Conservation (phyloP, 1,284 basidiomycete genomes). For the Sporisorium sorghi region DNA sequence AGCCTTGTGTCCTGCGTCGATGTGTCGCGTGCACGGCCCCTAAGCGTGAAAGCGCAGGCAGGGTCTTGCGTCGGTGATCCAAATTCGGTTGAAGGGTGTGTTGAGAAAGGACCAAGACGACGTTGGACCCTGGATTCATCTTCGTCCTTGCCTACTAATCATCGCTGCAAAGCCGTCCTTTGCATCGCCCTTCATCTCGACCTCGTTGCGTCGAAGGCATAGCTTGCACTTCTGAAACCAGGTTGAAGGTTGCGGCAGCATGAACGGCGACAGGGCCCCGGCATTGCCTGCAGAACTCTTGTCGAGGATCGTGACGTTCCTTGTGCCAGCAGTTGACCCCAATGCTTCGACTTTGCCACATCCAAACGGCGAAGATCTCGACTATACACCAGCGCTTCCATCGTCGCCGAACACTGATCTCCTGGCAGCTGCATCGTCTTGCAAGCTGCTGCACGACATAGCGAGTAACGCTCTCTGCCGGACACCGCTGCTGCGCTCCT, state of each 20-base stretch:
- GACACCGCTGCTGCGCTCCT: slow-evolving; percentile 21
- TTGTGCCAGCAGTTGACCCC: slow-evolving; percentile 21
- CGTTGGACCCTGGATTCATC: slow-evolving; percentile 12
- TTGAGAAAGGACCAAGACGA: slow-evolving; percentile 6
- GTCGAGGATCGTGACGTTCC: slow-evolving; percentile 24
- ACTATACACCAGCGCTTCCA: slow-evolving; percentile 17
- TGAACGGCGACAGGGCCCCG: slow-evolving; percentile 7
- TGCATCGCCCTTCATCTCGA: background rate
- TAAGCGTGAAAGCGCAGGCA: background rate
- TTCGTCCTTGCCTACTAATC: background rate
- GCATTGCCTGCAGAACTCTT: slow-evolving; percentile 37
- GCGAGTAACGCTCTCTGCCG: slow-evolving; percentile 14
- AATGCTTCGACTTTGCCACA: slow-evolving; percentile 35
- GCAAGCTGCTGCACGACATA: slow-evolving; percentile 20
- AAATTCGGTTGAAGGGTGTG: slow-evolving; percentile 11
- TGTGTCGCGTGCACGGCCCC: slow-evolving; percentile 9
- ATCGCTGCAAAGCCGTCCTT: background rate
- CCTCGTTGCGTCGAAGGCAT: background rate
- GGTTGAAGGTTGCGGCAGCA: background rate
- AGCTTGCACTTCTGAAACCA: background rate
- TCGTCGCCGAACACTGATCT: slow-evolving; percentile 17
- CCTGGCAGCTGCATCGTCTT: slow-evolving; percentile 16
- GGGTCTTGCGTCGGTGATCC: slow-evolving; percentile 1
- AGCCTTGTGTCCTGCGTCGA: background rate
- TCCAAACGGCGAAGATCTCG: slow-evolving; percentile 14